Evolutionary conservation across 495 filamentous ascomycete species (phyloP).

Genomic region (Aspergillus campestris): DNA sequence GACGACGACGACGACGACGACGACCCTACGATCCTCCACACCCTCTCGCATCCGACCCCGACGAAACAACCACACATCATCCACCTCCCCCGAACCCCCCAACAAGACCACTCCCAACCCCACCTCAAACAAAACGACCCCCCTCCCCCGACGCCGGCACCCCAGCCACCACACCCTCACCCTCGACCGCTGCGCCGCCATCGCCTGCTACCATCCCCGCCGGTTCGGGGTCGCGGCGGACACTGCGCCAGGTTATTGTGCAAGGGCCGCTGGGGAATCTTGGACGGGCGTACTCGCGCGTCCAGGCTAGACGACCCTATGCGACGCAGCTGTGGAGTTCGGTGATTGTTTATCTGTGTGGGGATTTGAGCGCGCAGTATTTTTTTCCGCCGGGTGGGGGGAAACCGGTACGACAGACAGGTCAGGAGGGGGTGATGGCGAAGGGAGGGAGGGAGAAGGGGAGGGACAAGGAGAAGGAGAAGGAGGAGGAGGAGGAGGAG

Average conservation of each 20-base stretch:
- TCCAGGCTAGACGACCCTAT: slow-evolving; percentile 63
- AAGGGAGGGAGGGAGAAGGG: slow-evolving; percentile 2
- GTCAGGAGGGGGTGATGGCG: not conserved
- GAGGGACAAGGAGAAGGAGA: slow-evolving; percentile 4
- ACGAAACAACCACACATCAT: slow-evolving; percentile 18
- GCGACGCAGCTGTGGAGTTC: slow-evolving; percentile 68
- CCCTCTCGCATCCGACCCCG: slow-evolving; percentile 17
- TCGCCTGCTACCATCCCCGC: slow-evolving; percentile 31
- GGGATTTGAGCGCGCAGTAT: slow-evolving; percentile 73
- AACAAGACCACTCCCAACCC: too few relatives aligned
- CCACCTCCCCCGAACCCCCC: slow-evolving; percentile 2
- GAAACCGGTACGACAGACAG: not conserved
- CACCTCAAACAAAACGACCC: slow-evolving; percentile 1
- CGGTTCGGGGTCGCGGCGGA: slow-evolving; percentile 45
- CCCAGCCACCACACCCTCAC: not conserved
- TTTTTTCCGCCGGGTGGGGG: slow-evolving; percentile 32
- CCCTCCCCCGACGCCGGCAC: not conserved
- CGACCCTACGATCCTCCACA: slow-evolving; percentile 12
- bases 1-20: slow-evolving; percentile 11
- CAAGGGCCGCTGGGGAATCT: slow-evolving; percentile 36
- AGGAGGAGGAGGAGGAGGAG: slow-evolving; percentile 32
- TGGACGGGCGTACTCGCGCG: slow-evolving; percentile 52
- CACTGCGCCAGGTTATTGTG: slow-evolving; percentile 51
- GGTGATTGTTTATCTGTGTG: slow-evolving; percentile 68
- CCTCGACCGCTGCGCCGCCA: slow-evolving; percentile 12